Evolutionary conservation across 148 eudicot genomes (phyloP), one percentile per base, ranked within the genome.

Genomic region (Nepenthes gracilis): DNA sequence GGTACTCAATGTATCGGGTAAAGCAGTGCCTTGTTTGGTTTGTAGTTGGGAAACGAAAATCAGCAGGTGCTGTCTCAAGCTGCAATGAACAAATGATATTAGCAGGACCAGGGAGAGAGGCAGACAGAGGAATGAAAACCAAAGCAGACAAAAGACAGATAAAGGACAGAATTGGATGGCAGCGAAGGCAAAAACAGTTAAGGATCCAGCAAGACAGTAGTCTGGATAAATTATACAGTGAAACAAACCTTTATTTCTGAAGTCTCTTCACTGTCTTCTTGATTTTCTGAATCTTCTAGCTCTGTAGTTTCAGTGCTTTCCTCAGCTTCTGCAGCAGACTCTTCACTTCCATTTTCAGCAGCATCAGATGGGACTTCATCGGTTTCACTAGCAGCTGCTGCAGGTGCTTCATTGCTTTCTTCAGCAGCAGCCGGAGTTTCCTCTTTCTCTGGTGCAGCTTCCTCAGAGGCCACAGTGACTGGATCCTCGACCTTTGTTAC

Each of bases 21-120:
- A 92, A 92, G 79, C 94, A 92, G 70, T 92, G 96, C 78, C 97
- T 80, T 50, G 87, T 78, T 67, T 92, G 97, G 78, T 92, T 92
- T 5, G 97, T 92, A 45, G 97, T 92, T 23, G 96, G 97, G 81
- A 92, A 92, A 50, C 96, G 94, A 56, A 78, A 92, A 74, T 92
- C 97, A 54, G 87, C 96, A 53, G 97, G 97, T 61, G 96, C 96
- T 53, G 96, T 92, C 74, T 85, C 97, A 67, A 92, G 80, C 96
- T 88, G 70, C 58, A 72, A 53, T 36, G 53, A 36, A 59, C 36
- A 62, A 50, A 13, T 2, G 45, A 51, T 50, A 64, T 69, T 36
- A 69, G 66, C 59, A 61, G 14, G 59, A 64, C 9, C 36, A 40
- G 61, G 1, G 23, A 23, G 23, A 23, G 23, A 23, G 23, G 23